These are phyloP conservation scores for Phytopythium kandeliae DNA, from an alignment of 352 stramenopile genomes.

Conservation along the genomic window DNA sequence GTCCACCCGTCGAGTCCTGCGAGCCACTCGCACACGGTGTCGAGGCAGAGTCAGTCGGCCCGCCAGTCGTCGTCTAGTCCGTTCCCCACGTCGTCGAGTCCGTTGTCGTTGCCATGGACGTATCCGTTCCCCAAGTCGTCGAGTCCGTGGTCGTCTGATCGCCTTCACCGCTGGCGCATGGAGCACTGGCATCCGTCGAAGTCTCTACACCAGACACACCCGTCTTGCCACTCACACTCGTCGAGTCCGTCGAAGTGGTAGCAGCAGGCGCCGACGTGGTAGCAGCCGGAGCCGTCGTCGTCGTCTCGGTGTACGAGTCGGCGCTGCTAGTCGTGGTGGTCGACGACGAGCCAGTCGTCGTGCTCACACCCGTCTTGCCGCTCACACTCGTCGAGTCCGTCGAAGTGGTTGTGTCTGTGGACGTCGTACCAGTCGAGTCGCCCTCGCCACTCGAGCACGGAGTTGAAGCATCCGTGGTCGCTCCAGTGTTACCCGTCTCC, in stretches of 20 bases:
- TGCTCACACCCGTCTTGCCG: constrained; percentile 3
- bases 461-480: background rate
- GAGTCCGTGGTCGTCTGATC: constrained; percentile 8
- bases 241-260: constrained; percentile 1
- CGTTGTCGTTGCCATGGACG: background rate
- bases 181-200: background rate
- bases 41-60: background rate
- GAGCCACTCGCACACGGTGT: background rate
- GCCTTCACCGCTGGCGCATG: constrained; percentile 4
- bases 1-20: background rate
- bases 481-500: background rate
- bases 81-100: constrained; percentile 2
- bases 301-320: constrained; percentile 12
- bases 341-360: background rate
- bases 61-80: background rate
- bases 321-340: constrained; percentile 1
- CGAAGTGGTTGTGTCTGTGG: no score
- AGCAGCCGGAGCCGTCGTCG: constrained; percentile 9
- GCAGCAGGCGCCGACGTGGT: constrained; percentile 7
- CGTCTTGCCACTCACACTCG: background rate
- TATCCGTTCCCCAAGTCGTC: background rate
- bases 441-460: background rate
- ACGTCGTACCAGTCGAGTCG: no score
- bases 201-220: background rate
- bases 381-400: background rate